Percentiles rank a stretch among this genome's conserved stretches.
These are phyloP conservation scores for Eutrema japonicum DNA, from an alignment of 345 rosid species.

Conservation along the genomic window DNA sequence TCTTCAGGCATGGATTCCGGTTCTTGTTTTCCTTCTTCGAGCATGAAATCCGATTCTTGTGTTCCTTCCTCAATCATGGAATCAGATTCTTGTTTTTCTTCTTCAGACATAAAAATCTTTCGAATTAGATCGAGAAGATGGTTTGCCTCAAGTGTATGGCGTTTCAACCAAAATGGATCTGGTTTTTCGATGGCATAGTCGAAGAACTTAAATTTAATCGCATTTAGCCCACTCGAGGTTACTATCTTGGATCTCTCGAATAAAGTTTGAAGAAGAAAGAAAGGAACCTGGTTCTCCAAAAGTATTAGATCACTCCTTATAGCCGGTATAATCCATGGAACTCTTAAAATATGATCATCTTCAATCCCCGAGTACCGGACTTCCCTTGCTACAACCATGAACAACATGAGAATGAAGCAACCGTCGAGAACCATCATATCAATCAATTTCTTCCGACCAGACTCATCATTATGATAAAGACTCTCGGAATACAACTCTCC, in stretches of 20 bases:
- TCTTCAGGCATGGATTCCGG: not conserved
- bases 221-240: not conserved
- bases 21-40: not conserved
- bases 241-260: not conserved
- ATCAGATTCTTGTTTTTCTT: not conserved
- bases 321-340: constrained; percentile 46
- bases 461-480: not conserved
- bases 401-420: constrained; percentile 57
- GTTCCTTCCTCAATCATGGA: no score
- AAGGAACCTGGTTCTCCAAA: constrained; percentile 22
- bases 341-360: constrained; percentile 52
- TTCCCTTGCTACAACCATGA: constrained; percentile 49
- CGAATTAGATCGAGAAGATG: constrained; percentile 23
- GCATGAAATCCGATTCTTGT: not conserved
- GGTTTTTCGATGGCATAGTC: not conserved
- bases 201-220: not conserved
- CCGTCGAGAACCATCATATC: constrained; percentile 61
- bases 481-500: constrained; percentile 31
- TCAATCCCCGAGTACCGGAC: constrained; percentile 16
- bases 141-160: not conserved
- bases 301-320: constrained; percentile 12
- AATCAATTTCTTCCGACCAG: constrained; percentile 20
- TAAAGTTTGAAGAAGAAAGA: constrained; percentile 5
- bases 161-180: not conserved
- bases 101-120: not conserved